A percentile compares a stretch with the other conserved stretches of the same genome.
These are phyloP conservation scores for Candida freyschussii DNA, from an alignment of 1,139 yeast species.

Conservation along the genomic window DNA sequence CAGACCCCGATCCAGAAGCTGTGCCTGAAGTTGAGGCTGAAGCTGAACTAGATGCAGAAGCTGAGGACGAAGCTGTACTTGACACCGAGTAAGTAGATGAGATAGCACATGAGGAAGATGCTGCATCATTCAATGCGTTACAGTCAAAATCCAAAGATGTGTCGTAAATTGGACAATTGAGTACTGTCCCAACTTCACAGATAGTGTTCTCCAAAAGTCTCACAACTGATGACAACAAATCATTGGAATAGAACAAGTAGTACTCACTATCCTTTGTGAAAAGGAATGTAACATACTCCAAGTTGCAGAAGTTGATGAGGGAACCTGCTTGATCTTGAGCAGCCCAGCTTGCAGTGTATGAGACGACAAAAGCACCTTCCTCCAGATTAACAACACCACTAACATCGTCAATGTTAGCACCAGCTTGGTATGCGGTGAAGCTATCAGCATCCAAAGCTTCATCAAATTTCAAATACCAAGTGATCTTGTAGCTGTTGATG, in stretches of 20 bases:
- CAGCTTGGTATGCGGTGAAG: conserved; percentile 8
- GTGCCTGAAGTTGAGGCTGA: conserved; percentile 1
- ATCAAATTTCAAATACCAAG: conserved; percentile 19
- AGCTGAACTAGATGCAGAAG: background rate
- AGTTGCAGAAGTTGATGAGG: conserved; percentile 9
- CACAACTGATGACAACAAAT: conserved; percentile 11
- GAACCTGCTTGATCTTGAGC: conserved; percentile 1
- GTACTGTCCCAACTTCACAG: conserved; percentile 10
- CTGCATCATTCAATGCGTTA: too few relatives aligned
- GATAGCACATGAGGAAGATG: conserved; percentile 1
- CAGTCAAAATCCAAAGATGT: conserved; percentile 9
- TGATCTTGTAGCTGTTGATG: conserved; percentile 6
- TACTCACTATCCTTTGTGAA: conserved; percentile 9
- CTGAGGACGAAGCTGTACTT: conserved; percentile 1
- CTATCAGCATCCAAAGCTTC: conserved; percentile 12
- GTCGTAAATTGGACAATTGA: conserved; percentile 8
- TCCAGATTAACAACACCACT: conserved; percentile 14
- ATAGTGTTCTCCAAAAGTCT: conserved; percentile 1
- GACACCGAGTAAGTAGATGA: conserved; percentile 1
- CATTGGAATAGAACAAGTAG: conserved; percentile 13
- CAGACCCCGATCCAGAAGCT: conserved; percentile 1
- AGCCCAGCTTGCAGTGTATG: conserved; percentile 7
- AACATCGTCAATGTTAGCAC: conserved; percentile 9
- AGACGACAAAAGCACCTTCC: conserved; percentile 13
- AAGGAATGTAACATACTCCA: conserved; percentile 15